Evolutionary conservation across 768 basidiomycete species (phyloP).

Genomic region (Naematelia aurantialba): DNA sequence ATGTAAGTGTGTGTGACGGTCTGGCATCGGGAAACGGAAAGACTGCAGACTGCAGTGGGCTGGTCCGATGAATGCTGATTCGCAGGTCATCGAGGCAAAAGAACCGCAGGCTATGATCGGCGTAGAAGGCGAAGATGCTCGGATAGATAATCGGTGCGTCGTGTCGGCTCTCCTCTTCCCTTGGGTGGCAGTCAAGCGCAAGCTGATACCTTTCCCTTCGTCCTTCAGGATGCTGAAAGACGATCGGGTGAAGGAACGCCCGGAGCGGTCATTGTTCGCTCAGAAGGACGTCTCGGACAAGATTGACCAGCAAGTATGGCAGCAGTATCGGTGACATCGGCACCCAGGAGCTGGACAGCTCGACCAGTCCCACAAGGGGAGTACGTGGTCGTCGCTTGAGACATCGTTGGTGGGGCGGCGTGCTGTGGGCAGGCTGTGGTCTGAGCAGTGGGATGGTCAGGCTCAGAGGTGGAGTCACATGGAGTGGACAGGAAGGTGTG

Average conservation of each 20-base stretch:
- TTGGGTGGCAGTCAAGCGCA: too few species aligned
- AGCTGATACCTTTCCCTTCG: neutral
- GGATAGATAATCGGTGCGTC: slow-evolving; percentile 78
- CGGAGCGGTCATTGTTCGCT: slow-evolving; percentile 34
- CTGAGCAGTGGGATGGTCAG: too few species aligned
- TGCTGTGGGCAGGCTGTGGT: too few species aligned
- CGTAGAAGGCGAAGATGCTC: slow-evolving; percentile 85
- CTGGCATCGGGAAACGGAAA: neutral
- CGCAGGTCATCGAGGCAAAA: slow-evolving; percentile 86
- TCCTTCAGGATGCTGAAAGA: slow-evolving; percentile 88
- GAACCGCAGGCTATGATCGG: slow-evolving; percentile 78
- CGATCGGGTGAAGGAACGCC: slow-evolving; percentile 64
- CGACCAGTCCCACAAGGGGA: too few species aligned
- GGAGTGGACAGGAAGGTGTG: too few species aligned
- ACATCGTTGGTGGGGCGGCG: too few species aligned
- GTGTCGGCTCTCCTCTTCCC: too few species aligned
- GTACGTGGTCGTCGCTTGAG: too few species aligned
- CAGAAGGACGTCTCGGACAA: slow-evolving; percentile 40
- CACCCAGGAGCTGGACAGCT: neutral
- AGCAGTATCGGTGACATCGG: neutral
- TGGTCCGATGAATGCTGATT: neutral
- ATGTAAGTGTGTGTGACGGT: slow-evolving; percentile 66
- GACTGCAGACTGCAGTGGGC: neutral
- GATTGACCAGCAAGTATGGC: slow-evolving; percentile 22
- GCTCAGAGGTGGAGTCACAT: too few species aligned